Evolutionary conservation across 805 yeast genomes (phyloP).

Genomic region (Candida sithepensis): DNA sequence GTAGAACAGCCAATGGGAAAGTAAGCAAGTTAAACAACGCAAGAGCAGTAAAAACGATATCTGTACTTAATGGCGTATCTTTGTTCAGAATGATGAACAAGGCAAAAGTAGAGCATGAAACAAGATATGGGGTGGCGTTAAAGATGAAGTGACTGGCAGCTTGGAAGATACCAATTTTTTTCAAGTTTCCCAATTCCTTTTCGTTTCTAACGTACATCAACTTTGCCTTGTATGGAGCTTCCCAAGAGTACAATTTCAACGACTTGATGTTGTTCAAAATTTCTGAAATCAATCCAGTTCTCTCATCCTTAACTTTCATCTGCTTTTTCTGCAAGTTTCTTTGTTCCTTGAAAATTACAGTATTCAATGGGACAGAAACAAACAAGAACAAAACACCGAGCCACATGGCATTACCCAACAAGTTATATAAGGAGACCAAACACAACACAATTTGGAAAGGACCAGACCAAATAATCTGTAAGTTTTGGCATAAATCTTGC

Average conservation of each 20-base stretch:
- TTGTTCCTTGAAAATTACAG: constrained; percentile 61
- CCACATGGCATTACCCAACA: constrained; percentile 93
- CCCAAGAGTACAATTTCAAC: constrained; percentile 95
- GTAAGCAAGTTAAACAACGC: constrained; percentile 82
- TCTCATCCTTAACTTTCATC: constrained; percentile 87
- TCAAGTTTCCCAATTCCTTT: constrained; percentile 74
- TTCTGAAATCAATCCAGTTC: constrained; percentile 86
- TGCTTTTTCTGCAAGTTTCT: constrained; percentile 75
- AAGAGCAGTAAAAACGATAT: constrained; percentile 87
- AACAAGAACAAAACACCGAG: constrained; percentile 82
- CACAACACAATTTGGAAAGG: constrained; percentile 85
- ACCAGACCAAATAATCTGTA: constrained; percentile 86
- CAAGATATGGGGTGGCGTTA: constrained; percentile 84
- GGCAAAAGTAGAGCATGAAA: constrained; percentile 86
- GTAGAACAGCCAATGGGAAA: constrained; percentile 90
- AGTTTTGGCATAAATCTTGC: constrained; percentile 75
- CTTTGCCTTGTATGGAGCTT: constrained; percentile 71
- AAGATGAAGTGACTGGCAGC: constrained; percentile 75
- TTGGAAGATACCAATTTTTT: constrained; percentile 64
- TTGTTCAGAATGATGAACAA: constrained; percentile 55
- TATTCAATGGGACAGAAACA: constrained; percentile 77
- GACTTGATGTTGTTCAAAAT: constrained; percentile 90
- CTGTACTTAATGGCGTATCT: constrained; percentile 72
- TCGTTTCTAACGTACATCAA: constrained; percentile 82
- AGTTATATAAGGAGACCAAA: constrained; percentile 62